Evolutionary conservation across 2,329 filamentous ascomycete species (phyloP).

Genomic region (Truncatella angustata): DNA sequence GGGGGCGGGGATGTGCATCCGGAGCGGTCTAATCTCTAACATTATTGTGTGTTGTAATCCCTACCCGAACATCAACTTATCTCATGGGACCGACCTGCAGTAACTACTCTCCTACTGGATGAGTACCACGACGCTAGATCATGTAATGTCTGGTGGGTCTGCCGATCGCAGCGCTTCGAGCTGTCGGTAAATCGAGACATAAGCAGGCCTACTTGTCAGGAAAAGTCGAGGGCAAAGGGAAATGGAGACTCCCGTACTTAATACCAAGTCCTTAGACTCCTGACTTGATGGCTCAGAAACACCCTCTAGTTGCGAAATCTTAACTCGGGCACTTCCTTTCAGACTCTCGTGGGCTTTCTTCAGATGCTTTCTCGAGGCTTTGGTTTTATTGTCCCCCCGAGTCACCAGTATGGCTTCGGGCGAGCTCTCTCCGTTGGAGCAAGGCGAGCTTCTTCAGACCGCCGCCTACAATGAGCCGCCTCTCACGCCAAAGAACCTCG

Average conservation of each 20-base stretch:
- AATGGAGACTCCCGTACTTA: neutral
- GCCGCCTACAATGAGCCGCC: conserved; percentile 12
- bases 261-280: no score
- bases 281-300: neutral
- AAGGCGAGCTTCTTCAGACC: conserved; percentile 7
- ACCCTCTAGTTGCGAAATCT: neutral
- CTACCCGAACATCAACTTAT: neutral
- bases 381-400: neutral
- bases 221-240: neutral
- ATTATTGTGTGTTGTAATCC: no score
- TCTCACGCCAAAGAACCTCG: conserved; percentile 10
- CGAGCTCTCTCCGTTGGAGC: neutral
- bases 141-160: neutral
- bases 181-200: neutral
- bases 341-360: neutral
- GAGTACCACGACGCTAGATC: neutral
- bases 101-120: neutral
- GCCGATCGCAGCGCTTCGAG: conserved; percentile 5
- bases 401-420: neutral
- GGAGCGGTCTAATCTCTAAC: no score
- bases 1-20: neutral
- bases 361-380: neutral
- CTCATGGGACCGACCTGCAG: neutral
- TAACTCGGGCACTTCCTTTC: neutral
- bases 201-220: neutral